Evolutionary conservation across 116 monocot genomes (phyloP).

Genomic region (Posidonia oceanica): DNA sequence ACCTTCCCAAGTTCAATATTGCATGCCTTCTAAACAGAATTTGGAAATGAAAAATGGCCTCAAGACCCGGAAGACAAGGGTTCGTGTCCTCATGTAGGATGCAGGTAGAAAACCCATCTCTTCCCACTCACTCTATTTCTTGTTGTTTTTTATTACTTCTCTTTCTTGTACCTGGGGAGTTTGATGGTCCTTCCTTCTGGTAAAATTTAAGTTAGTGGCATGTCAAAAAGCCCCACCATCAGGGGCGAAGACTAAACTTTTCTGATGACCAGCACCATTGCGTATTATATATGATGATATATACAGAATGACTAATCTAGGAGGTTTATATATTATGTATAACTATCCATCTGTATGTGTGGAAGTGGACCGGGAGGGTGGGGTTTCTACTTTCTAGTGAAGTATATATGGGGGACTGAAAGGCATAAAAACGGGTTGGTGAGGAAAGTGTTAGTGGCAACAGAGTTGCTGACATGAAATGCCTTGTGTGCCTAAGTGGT

Average conservation of each 20-base stretch:
- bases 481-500: background rate
- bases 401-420: slow-evolving; percentile 2
- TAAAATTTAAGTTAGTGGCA: background rate
- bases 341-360: background rate
- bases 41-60: slow-evolving; percentile 9
- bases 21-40: background rate
- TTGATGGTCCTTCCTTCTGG: background rate
- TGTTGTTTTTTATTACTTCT: background rate
- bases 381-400: background rate
- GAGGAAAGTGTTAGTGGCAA: background rate
- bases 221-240: background rate
- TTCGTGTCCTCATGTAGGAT: slow-evolving; percentile 54
- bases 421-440: slow-evolving; percentile 7
- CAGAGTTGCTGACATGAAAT: slow-evolving; percentile 6
- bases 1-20: background rate
- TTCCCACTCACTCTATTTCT: slow-evolving; percentile 4
- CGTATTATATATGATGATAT: no score
- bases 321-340: no score
- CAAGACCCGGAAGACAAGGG: slow-evolving; percentile 68
- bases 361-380: background rate
- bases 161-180: background rate
- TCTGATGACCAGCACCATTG: no score
- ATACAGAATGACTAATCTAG: no score
- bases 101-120: slow-evolving; percentile 28
- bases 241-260: no score